phyloP scores from a whole-genome alignment of 768 basidiomycete genomes.

The Artomyces pyxidatus region DNA sequence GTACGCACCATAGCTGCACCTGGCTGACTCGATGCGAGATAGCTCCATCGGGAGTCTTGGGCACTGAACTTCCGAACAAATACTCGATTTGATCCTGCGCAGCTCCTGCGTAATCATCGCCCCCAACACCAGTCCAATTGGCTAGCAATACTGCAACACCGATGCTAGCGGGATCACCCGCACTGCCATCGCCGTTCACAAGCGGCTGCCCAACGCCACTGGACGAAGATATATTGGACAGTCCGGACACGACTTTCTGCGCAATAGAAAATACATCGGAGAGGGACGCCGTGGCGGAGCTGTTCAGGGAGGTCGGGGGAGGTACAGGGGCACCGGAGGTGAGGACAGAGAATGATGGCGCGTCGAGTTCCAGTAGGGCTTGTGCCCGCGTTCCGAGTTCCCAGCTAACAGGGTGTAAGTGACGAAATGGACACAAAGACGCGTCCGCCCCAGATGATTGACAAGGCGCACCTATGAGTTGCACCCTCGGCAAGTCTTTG shows the following conservation, averaged over 20 bases:
- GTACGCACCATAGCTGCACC: conserved; percentile 62
- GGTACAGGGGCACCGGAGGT: conserved; percentile 23
- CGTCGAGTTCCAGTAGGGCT: conserved; percentile 42
- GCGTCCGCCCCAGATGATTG: background rate
- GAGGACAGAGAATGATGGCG: conserved; percentile 38
- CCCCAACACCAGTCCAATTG: conserved; percentile 44
- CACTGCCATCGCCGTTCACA: conserved; percentile 48
- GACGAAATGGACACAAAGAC: background rate
- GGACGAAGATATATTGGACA: conserved; percentile 31
- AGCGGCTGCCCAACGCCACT: conserved; percentile 60
- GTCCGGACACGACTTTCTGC: conserved; percentile 37
- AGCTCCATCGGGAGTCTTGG: conserved; percentile 65
- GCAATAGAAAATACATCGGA: conserved; percentile 52
- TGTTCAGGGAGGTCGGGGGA: conserved; percentile 17
- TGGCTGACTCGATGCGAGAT: conserved; percentile 67
- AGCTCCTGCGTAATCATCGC: conserved; percentile 51
- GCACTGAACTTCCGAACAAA: conserved; percentile 42
- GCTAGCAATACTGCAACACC: conserved; percentile 61
- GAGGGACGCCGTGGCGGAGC: conserved; percentile 26
- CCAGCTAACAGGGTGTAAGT: conserved; percentile 31
- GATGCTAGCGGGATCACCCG: conserved; percentile 73
- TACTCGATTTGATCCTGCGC: conserved; percentile 60
- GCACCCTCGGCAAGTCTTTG: conserved; percentile 33
- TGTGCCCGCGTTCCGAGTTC: conserved; percentile 44
- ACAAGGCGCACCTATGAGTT: conserved; percentile 28